Evolutionary conservation across 179 eudicot genomes (phyloP), one percentile per base, ranked within the genome.

Genomic region (Silene coronaria): DNA sequence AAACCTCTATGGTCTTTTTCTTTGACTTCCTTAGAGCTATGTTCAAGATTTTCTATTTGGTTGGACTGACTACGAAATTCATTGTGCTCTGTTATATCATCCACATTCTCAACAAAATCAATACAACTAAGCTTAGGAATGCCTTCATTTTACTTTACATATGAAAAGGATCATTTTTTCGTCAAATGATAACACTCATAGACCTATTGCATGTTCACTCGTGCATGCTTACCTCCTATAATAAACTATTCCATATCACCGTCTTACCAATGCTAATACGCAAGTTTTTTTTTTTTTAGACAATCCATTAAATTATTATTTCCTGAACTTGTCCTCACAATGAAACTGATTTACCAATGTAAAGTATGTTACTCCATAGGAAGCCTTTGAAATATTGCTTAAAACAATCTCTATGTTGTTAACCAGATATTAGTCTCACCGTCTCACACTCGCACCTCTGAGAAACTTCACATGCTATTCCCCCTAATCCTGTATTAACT

Each of bases 41-140:
- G 24, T 32, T 34, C 22, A 16, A 16, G 2, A 24, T 62, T 5
- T 66, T 66, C 24, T 66, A n/a, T 34, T 30, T 66, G 66, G 66
- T 62, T 62, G 32, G 16, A 26, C n/a, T 62, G 26, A 26, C n/a
- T 19, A 26, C 34, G 16, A 64, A 27, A 64, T 8, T 67, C 53
- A 67, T 67, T 67, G 71, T 36, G 26, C 27, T 67, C 51, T 30
- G 23, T 32, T 67, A n/a, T 36, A 67, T 67, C 51, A 17, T n/a
- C 26, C 51, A 67, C 17, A 67, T 32, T 34, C 34, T 67, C 22
- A n/a, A n/a, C 4, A 34, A 30, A 30, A 9, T 6, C 34, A 34
- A 17, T 34, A 34, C 45, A 32, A 42, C 16, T 27, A 16, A n/a
- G 23, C 42, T 71, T 51, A 71, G 60, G 45, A 53, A 51, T 51